Evolutionary conservation across 1,284 basidiomycete species (phyloP), one percentile per base, ranked within the genome.

Genomic region (Wallemia mellicola): DNA sequence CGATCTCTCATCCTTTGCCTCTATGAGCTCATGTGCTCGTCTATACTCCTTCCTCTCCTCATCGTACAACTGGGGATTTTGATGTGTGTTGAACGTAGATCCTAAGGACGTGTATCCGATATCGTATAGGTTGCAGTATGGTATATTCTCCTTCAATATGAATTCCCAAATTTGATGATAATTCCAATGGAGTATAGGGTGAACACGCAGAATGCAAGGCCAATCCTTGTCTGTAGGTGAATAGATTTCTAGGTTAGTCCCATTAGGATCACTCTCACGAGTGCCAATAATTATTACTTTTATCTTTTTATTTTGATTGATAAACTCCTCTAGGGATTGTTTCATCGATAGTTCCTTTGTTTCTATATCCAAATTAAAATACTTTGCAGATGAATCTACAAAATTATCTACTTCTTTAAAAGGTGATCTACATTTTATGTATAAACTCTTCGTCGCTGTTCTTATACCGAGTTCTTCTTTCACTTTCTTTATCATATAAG

Each of bases 91-190:
- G 71, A 80, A 86, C 0, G 85, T 91, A 19, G 88, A 94, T 24
- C 94, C 92, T 17, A 98, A 77, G 1, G 88, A 94, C 0, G 94
- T 98, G 70, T 94, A 98, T 83, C 94, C 94, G 70, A 84, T 75
- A 66, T 98, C 88, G 66, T 98, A 98, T 54, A 98, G 70, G 27
- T 68, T 67, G 67, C 92, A 98, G 69, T 92, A 98, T 1, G 81
- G 82, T 14, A 96, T 78, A 1, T 79, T 68, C 9, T 92, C 73
- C 61, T 75, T 74, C 5, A 81, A 74, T 32, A 98, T 72, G 71
- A 92, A 98, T 0, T 73, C 71, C 94, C 94, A 98, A 1, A 98
- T 79, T 62, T 94, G 80, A 1, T 71, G 67, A 70, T 98, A 98
- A 0, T 78, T 74, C 92, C 92, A 98, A 67, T 95, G 82, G 58